phyloP scores from a whole-genome alignment of 306 rosid genomes.

The Corylus heterophylla region DNA sequence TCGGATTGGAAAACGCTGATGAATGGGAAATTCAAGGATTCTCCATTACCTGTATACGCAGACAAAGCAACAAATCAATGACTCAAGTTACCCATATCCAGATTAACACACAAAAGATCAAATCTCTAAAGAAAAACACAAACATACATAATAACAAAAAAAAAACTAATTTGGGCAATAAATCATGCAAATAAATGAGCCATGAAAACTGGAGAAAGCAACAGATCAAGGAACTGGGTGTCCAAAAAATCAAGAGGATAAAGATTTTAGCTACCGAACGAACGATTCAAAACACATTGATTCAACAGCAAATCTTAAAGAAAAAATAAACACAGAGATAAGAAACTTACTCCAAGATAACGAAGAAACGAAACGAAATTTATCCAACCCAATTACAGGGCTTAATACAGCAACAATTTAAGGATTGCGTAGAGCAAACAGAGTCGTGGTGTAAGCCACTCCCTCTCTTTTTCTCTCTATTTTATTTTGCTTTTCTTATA shows the following conservation, averaged over 20 bases:
- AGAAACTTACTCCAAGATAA: constrained; percentile 6
- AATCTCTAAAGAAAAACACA: neutral
- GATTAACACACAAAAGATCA: constrained; percentile 23
- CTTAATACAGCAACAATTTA: neutral
- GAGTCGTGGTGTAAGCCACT: constrained; percentile 33
- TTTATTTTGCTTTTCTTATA: neutral
- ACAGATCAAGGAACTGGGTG: neutral
- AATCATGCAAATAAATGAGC: constrained; percentile 26
- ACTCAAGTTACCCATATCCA: constrained; percentile 33
- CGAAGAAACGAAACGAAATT: neutral
- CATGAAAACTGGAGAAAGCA: neutral
- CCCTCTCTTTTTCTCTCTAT: neutral
- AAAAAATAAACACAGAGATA: neutral
- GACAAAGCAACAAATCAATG: constrained; percentile 11
- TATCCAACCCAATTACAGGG: constrained; percentile 8
- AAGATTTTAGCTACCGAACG: constrained; percentile 3
- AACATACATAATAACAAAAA: neutral
- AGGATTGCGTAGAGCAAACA: constrained; percentile 50
- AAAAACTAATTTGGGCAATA: constrained; percentile 22
- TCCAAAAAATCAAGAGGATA: constrained; percentile 23
- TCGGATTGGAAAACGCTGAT: constrained; percentile 17
- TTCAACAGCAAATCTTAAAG: neutral
- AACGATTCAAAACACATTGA: constrained; percentile 7
- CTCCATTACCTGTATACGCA: constrained; percentile 25
- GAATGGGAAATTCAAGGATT: constrained; percentile 17